These are phyloP conservation scores for Capsicum baccatum DNA, from an alignment of 257 asterid genomes.

Conservation along the genomic window DNA sequence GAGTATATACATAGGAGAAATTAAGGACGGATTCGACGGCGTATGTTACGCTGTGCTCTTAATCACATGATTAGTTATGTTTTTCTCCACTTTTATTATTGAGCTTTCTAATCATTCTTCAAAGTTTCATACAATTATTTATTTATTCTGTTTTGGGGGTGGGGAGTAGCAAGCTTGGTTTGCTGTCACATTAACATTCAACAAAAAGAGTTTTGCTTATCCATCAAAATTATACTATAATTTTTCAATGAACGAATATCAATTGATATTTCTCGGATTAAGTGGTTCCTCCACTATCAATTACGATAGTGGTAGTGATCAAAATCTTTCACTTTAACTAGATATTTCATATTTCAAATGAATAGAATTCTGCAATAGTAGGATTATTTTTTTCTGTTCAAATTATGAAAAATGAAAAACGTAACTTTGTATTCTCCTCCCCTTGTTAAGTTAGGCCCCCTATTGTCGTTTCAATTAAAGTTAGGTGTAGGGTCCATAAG, in stretches of 20 bases:
- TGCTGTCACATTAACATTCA: not conserved
- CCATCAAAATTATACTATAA: no score
- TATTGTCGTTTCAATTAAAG: not conserved
- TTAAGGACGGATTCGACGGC: slow-evolving; percentile 19
- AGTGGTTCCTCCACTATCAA: no score
- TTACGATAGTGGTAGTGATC: no score
- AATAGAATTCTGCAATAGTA: no score
- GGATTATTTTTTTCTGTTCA: no score
- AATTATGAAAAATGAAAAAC: not conserved
- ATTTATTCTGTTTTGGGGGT: not conserved
- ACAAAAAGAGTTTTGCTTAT: not conserved
- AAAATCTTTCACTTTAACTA: no score
- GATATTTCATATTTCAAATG: no score
- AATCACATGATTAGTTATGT: slow-evolving; percentile 3
- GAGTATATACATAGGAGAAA: not conserved
- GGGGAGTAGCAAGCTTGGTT: not conserved
- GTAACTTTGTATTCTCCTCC: not conserved
- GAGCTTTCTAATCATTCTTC: not conserved
- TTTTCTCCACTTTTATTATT: not conserved
- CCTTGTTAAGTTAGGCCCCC: not conserved
- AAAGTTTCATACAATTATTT: not conserved
- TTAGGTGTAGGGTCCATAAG: not conserved
- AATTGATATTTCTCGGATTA: no score
- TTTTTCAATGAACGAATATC: no score
- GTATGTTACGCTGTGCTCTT: not conserved